A percentile compares a stretch with the other conserved stretches of the same genome.
Evolutionary conservation across 2,329 filamentous ascomycete genomes (phyloP).

Genomic region (Cercospora beticola): DNA sequence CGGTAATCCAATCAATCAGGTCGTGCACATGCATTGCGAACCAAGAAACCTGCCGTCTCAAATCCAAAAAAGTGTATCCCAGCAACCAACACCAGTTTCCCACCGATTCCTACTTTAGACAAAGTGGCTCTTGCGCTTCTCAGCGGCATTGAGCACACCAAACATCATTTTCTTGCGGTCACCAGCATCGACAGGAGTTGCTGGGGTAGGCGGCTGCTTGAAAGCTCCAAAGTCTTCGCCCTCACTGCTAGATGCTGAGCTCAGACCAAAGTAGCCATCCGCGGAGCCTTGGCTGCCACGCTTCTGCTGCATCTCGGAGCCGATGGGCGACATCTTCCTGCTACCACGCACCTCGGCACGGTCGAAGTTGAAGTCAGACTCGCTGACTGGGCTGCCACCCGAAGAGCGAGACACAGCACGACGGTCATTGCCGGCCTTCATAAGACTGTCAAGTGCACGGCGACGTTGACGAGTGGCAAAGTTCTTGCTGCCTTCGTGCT

Average conservation of each 20-base stretch:
- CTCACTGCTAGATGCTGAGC: constrained; percentile 74
- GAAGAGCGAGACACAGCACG: constrained; percentile 69
- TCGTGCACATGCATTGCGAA: neutral
- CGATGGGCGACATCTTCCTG: constrained; percentile 42
- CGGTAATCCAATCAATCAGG: neutral
- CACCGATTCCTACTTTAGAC: constrained; percentile 42
- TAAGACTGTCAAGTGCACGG: constrained; percentile 85
- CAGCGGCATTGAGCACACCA: constrained; percentile 80
- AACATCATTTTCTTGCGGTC: constrained; percentile 78
- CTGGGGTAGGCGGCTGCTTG: constrained; percentile 40
- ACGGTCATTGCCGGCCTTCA: constrained; percentile 83
- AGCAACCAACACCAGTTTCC: neutral
- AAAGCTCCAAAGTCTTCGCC: constrained; percentile 35
- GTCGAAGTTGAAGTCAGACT: constrained; percentile 68
- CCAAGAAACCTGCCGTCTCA: neutral
- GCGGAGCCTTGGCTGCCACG: constrained; percentile 37
- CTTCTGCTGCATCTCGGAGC: constrained; percentile 41
- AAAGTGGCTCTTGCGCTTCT: constrained; percentile 79
- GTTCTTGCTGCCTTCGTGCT: constrained; percentile 94
- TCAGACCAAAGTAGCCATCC: constrained; percentile 47
- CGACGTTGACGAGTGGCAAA: constrained; percentile 91
- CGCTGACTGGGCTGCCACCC: constrained; percentile 72
- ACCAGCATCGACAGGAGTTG: constrained; percentile 72
- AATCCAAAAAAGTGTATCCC: neutral
- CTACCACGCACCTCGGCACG: constrained; percentile 57